Conservation (phyloP, 257 asterid genomes). For the Forsythia suspensa region DNA sequence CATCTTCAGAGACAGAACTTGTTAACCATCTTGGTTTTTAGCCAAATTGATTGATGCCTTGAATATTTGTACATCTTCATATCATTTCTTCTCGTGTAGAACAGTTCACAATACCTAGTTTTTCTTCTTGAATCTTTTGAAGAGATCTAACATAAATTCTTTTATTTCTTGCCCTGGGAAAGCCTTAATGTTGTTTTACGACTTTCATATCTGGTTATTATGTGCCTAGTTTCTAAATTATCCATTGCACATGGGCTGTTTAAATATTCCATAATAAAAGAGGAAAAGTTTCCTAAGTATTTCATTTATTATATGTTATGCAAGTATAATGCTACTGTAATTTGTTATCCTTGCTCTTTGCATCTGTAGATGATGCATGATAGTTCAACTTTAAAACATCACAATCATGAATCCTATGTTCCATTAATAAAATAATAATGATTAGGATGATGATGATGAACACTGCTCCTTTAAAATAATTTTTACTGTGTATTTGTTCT, state of each 20-base stretch:
- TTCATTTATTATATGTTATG: neutral
- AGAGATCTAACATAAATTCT: neutral
- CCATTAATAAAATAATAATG: no score
- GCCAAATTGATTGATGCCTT: neutral
- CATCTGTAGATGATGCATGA: no score
- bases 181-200: neutral
- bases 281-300: neutral
- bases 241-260: neutral
- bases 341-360: neutral
- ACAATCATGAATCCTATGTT: no score
- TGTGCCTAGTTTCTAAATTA: neutral
- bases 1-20: constrained; percentile 8
- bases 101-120: neutral
- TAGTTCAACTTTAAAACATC: no score
- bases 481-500: no score
- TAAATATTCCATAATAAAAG: neutral
- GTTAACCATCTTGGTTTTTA: neutral
- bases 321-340: neutral
- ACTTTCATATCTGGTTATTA: neutral
- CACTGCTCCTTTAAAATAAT: neutral
- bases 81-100: neutral
- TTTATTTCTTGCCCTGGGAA: neutral
- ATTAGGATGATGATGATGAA: no score
- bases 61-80: neutral
- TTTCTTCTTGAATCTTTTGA: neutral